Percentiles rank a stretch among this genome's conserved stretches.
These are phyloP conservation scores for Xylaria sp. DNA, from an alignment of 2,329 filamentous ascomycete species.

Conservation along the genomic window DNA sequence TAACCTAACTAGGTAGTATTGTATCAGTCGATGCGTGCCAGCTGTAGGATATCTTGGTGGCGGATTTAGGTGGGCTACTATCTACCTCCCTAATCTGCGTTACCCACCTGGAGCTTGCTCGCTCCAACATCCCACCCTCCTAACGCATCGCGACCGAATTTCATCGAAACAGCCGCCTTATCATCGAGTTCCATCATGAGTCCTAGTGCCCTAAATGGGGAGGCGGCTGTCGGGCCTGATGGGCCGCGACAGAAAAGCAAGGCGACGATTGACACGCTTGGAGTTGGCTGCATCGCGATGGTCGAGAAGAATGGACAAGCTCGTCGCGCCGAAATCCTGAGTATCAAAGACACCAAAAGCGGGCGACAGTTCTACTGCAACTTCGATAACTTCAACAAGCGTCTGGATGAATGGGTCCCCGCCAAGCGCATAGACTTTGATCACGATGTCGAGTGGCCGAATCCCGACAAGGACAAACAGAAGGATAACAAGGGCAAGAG, in stretches of 20 bases:
- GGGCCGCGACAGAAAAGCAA: conserved; percentile 76
- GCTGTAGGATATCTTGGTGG: neutral
- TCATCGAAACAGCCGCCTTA: conserved; percentile 50
- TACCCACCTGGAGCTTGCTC: neutral
- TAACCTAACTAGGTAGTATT: neutral
- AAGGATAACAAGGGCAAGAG: conserved; percentile 83
- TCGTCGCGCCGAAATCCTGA: conserved; percentile 95
- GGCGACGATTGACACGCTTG: conserved; percentile 84
- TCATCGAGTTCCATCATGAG: conserved; percentile 61
- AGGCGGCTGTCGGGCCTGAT: conserved; percentile 66
- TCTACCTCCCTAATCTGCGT: neutral
- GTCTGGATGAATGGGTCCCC: conserved; percentile 85
- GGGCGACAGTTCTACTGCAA: conserved; percentile 94
- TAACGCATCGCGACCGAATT: conserved; percentile 41
- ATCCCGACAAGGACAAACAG: conserved; percentile 82
- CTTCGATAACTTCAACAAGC: conserved; percentile 98
- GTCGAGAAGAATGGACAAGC: conserved; percentile 79
- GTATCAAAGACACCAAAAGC: conserved; percentile 89
- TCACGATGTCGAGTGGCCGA: conserved; percentile 96
- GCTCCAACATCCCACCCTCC: neutral
- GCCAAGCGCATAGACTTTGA: conserved; percentile 84
- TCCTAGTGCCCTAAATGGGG: conserved; percentile 59
- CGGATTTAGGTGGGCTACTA: neutral
- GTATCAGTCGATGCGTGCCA: no score
- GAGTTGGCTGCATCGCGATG: conserved; percentile 69